Conservation (phyloP, 768 basidiomycete species). For the Sarcodon sp. region DNA sequence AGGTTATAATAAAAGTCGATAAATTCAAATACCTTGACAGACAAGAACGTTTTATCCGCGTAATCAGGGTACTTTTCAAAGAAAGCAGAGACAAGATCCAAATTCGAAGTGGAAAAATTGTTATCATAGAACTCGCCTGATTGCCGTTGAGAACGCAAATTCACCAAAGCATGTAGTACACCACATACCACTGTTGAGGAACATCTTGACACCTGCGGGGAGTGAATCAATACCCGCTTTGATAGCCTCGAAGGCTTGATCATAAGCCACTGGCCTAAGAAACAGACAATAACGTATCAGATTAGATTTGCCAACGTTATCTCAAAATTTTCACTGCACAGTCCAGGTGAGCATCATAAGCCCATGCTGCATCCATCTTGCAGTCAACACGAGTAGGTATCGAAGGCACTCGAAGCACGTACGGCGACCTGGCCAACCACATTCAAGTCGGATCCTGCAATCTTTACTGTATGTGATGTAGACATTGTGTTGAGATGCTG, state of each 20-base stretch:
- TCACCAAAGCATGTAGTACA: conserved; percentile 5
- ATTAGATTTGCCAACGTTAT: too few relatives aligned
- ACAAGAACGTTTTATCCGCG: conserved; percentile 31
- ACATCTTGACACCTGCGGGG: conserved; percentile 29
- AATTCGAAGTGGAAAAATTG: conserved; percentile 25
- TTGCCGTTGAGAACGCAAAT: not conserved
- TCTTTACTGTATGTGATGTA: too few relatives aligned
- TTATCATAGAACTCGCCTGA: conserved; percentile 47
- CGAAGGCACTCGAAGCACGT: too few relatives aligned
- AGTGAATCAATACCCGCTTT: conserved; percentile 32
- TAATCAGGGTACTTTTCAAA: conserved; percentile 31
- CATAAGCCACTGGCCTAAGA: conserved; percentile 33
- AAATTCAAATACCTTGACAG: conserved; percentile 27
- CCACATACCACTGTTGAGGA: conserved; percentile 35
- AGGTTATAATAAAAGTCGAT: not conserved
- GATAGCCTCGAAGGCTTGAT: conserved; percentile 49
- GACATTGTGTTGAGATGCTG: too few relatives aligned
- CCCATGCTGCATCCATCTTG: too few relatives aligned
- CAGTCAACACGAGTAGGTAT: too few relatives aligned
- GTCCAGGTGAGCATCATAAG: too few relatives aligned
- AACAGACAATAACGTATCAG: too few relatives aligned
- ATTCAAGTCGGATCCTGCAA: too few relatives aligned
- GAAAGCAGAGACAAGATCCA: conserved; percentile 36
- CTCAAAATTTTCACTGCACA: too few relatives aligned
- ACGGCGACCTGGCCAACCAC: too few relatives aligned